Conservation (phyloP, 2,329 filamentous ascomycete genomes). For the Xylariaceae sp. region DNA sequence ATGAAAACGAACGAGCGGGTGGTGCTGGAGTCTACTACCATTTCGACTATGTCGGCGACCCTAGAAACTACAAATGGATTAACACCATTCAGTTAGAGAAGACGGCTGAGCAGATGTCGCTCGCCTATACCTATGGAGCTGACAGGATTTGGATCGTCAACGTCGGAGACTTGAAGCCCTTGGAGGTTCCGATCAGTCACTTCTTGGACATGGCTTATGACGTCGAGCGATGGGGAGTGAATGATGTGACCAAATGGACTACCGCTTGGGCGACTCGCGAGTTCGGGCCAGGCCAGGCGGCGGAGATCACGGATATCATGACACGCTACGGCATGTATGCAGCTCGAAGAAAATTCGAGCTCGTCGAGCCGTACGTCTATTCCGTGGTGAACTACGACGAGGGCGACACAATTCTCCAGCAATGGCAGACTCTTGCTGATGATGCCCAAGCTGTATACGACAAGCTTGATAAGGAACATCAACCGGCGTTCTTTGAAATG, state of each 20-base stretch:
- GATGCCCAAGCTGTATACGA: constrained; percentile 54
- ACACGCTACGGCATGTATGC: constrained; percentile 52
- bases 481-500: constrained; percentile 58
- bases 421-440: constrained; percentile 48
- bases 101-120: constrained; percentile 60
- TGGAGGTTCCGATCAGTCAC: constrained; percentile 60
- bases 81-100: constrained; percentile 62
- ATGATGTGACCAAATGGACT: constrained; percentile 53
- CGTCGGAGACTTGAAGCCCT: constrained; percentile 58
- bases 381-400: constrained; percentile 58
- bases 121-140: constrained; percentile 53
- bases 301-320: constrained; percentile 47
- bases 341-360: constrained; percentile 54
- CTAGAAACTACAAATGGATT: constrained; percentile 58
- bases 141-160: constrained; percentile 61
- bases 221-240: constrained; percentile 49
- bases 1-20: constrained; percentile 48
- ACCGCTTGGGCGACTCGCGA: constrained; percentile 52
- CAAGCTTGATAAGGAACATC: constrained; percentile 42
- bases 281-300: constrained; percentile 46
- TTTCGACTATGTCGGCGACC: constrained; percentile 52
- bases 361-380: constrained; percentile 52
- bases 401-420: constrained; percentile 48
- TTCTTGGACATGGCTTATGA: constrained; percentile 66
- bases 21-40: constrained; percentile 57